Conservation (phyloP, 2,329 filamentous ascomycete species). For the Pestalotiopsis sp. region DNA sequence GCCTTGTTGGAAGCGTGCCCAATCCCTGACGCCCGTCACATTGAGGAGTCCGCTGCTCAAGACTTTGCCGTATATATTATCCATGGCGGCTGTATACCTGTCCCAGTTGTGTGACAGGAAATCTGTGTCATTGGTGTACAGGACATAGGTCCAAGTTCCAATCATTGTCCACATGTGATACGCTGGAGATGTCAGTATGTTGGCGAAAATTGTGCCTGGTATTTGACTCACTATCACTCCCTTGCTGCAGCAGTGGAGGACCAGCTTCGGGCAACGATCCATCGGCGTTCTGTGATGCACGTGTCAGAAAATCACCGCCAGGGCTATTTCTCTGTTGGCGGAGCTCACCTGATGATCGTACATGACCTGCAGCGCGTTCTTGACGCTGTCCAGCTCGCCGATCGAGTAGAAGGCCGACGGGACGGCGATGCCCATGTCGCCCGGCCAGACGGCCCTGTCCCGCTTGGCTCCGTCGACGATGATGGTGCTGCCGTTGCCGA, state of each 20-base stretch:
- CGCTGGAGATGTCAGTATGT: neutral
- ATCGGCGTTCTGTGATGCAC: constrained; percentile 5
- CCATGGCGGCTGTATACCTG: constrained; percentile 50
- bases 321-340: neutral
- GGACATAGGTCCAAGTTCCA: constrained; percentile 59
- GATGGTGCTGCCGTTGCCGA: constrained; percentile 33
- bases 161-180: constrained; percentile 47
- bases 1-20: constrained; percentile 52
- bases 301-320: neutral
- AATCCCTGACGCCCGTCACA: constrained; percentile 53
- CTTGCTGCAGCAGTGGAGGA: constrained; percentile 11
- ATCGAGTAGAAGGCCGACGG: constrained; percentile 54
- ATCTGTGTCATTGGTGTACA: constrained; percentile 54
- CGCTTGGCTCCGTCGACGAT: constrained; percentile 54
- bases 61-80: constrained; percentile 27
- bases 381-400: constrained; percentile 45
- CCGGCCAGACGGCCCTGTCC: constrained; percentile 58
- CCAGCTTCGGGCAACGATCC: constrained; percentile 13
- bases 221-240: constrained; percentile 7
- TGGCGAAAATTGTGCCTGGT: neutral
- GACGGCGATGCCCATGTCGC: constrained; percentile 58
- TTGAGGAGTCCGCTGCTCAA: constrained; percentile 43
- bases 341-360: constrained; percentile 37
- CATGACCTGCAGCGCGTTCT: constrained; percentile 43
- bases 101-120: constrained; percentile 52